These are phyloP conservation scores for Allomyces javanicus DNA, from an alignment of 192 early-diverging fungal species.

Conservation along the genomic window DNA sequence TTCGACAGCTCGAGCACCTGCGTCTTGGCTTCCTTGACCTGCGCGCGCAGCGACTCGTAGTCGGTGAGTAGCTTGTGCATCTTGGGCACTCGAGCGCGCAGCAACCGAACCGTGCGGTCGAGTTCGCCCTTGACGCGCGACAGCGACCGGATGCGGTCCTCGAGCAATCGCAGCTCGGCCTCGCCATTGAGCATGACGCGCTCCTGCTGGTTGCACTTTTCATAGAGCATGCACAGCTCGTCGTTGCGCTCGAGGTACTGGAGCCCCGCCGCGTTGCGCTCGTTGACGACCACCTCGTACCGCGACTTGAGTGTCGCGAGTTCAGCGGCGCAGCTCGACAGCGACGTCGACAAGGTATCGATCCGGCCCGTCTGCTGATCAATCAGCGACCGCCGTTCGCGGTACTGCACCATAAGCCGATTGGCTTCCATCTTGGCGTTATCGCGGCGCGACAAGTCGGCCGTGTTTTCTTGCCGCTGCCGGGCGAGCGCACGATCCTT, in stretches of 20 bases:
- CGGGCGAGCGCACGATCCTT: constrained; percentile 36
- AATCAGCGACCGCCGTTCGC: constrained; percentile 28
- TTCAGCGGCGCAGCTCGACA: constrained; percentile 30
- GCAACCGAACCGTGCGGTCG: background rate
- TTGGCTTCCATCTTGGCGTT: constrained; percentile 39
- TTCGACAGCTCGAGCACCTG: background rate
- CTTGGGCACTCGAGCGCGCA: background rate
- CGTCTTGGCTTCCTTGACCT: background rate
- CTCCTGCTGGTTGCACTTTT: constrained; percentile 25
- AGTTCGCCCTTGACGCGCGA: background rate
- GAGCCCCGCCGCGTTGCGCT: constrained; percentile 28
- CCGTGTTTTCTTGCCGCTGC: constrained; percentile 29
- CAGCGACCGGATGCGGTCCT: background rate
- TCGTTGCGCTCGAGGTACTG: constrained; percentile 39
- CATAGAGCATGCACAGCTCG: constrained; percentile 38
- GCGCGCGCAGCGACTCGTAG: background rate
- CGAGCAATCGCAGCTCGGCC: background rate
- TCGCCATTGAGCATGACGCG: constrained; percentile 21
- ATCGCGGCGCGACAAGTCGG: constrained; percentile 30
- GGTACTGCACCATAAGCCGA: constrained; percentile 26
- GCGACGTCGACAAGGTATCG: constrained; percentile 29
- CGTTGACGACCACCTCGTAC: constrained; percentile 26
- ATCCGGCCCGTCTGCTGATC: constrained; percentile 34
- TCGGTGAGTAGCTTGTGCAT: background rate
- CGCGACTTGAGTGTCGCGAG: constrained; percentile 21